Conservation (phyloP, 805 yeast genomes). For the Ogataea dorogensis region DNA sequence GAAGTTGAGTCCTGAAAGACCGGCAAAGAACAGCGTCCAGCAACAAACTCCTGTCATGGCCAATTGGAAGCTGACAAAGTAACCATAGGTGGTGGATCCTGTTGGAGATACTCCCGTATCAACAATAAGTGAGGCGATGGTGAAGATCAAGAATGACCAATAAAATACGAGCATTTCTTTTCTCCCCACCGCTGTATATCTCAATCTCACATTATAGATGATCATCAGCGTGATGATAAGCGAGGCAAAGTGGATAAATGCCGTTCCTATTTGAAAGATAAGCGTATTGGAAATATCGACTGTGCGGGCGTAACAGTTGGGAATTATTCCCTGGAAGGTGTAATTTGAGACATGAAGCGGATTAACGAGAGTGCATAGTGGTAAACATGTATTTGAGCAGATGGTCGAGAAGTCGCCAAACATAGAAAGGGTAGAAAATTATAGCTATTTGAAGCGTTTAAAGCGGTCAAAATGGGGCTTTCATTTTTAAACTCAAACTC, state of each 20-base stretch:
- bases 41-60: slow-evolving; percentile 75
- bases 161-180: slow-evolving; percentile 78
- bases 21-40: slow-evolving; percentile 65
- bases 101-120: slow-evolving; percentile 95
- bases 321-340: slow-evolving; percentile 59
- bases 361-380: slow-evolving; percentile 74
- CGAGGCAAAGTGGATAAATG: slow-evolving; percentile 79
- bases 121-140: slow-evolving; percentile 68
- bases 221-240: slow-evolving; percentile 64
- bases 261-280: slow-evolving; percentile 85
- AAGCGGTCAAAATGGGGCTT: background rate
- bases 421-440: slow-evolving; percentile 19
- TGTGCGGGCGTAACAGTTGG: slow-evolving; percentile 81
- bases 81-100: slow-evolving; percentile 69
- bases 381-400: slow-evolving; percentile 69
- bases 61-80: slow-evolving; percentile 78
- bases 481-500: too few species aligned
- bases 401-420: slow-evolving; percentile 65
- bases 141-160: slow-evolving; percentile 55
- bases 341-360: slow-evolving; percentile 37
- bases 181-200: slow-evolving; percentile 94
- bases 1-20: slow-evolving; percentile 79
- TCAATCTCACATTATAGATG: slow-evolving; percentile 71
- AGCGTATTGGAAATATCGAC: slow-evolving; percentile 88
- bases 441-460: slow-evolving; percentile 8